These are phyloP conservation scores for Ophiostoma australiae DNA, from an alignment of 2,329 filamentous ascomycete species.

Conservation along the genomic window DNA sequence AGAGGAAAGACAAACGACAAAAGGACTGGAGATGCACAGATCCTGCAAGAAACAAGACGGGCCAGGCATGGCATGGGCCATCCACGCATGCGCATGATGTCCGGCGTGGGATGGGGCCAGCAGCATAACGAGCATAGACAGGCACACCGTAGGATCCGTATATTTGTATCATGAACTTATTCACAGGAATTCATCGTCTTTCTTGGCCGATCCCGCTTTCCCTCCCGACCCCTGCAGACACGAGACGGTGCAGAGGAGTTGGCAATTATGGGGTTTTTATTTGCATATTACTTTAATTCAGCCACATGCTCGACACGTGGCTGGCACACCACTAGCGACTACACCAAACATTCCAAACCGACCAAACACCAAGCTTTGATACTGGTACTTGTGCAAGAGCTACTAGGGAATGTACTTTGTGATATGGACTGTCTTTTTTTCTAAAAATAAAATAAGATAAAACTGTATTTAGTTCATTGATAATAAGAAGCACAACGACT, in stretches of 20 bases:
- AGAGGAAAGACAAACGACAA: neutral
- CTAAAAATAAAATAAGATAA: too few relatives aligned
- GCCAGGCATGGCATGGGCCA: neutral
- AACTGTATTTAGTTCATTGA: too few relatives aligned
- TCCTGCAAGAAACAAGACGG: slow-evolving; percentile 6
- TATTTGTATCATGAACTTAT: neutral
- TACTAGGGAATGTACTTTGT: neutral
- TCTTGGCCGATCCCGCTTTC: neutral
- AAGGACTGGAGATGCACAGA: neutral
- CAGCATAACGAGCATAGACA: neutral
- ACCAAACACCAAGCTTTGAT: neutral
- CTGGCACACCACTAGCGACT: neutral
- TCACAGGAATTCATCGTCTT: neutral
- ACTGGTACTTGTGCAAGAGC: neutral
- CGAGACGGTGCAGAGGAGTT: neutral
- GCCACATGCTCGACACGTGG: slow-evolving; percentile 25
- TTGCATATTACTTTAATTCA: neutral
- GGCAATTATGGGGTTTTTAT: neutral
- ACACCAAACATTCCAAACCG: too few relatives aligned
- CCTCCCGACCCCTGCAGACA: neutral
- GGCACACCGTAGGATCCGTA: neutral
- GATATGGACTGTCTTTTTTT: too few relatives aligned
- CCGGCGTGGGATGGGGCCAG: too few relatives aligned
- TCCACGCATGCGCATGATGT: neutral
- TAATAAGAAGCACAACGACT: too few relatives aligned